A percentile compares a stretch with the other conserved stretches of the same genome.
These are phyloP conservation scores for Panaeolus cyanescens DNA, from an alignment of 768 basidiomycete genomes.

Conservation along the genomic window DNA sequence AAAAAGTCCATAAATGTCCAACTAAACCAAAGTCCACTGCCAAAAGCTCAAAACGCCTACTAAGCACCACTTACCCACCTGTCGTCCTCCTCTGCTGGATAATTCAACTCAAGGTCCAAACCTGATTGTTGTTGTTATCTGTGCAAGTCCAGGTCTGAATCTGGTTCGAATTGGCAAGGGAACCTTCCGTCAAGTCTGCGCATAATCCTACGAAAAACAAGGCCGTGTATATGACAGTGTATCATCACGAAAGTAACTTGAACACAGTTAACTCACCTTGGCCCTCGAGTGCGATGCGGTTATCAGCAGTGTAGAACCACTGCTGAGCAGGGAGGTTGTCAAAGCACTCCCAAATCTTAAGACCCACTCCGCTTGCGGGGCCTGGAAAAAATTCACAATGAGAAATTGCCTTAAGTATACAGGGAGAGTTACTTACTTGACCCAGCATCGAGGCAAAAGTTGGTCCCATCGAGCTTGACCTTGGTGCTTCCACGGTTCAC, in stretches of 20 bases:
- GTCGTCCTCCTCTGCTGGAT: too few relatives aligned
- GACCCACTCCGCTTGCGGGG: slow-evolving; percentile 28
- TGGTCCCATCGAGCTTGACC: slow-evolving; percentile 29
- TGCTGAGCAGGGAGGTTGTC: slow-evolving; percentile 32
- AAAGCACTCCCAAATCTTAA: slow-evolving; percentile 39
- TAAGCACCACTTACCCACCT: too few relatives aligned
- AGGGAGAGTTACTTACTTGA: slow-evolving; percentile 20
- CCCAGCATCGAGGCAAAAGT: slow-evolving; percentile 37
- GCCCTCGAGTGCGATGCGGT: slow-evolving; percentile 26
- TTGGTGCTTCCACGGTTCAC: slow-evolving; percentile 26
- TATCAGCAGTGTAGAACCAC: slow-evolving; percentile 32
- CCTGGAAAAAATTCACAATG: slow-evolving; percentile 9
- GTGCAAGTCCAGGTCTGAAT: slow-evolving; percentile 36
- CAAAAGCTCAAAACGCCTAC: too few relatives aligned
- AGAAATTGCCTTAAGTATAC: neutral
- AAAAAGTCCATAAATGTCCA: neutral
- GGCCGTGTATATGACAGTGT: neutral
- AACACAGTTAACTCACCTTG: slow-evolving; percentile 22
- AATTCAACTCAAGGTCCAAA: slow-evolving; percentile 19
- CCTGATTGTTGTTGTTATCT: slow-evolving; percentile 27
- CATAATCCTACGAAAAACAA: slow-evolving; percentile 22
- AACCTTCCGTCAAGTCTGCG: slow-evolving; percentile 30
- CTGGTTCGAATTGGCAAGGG: slow-evolving; percentile 26
- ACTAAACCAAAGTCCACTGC: neutral
- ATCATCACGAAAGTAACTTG: neutral